Base-by-base conservation (phyloP, 2,329 filamentous ascomycete species). In the Talaromyces sp. region DNA sequence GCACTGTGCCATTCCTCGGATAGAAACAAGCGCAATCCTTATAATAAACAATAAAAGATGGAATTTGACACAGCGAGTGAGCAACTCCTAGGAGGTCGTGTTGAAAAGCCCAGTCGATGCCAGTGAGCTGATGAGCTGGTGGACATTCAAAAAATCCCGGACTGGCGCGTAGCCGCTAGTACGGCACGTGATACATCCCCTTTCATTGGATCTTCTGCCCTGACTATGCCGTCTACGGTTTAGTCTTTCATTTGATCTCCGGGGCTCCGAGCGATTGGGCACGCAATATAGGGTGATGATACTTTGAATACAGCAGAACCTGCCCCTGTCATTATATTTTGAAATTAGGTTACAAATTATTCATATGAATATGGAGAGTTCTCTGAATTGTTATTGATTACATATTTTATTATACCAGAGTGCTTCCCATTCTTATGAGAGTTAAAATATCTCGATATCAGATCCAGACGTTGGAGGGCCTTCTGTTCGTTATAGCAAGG, bases 71-170 rank as follows among this genome's bases (percentile, higher is more conserved):
- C 5, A 15, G 47, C 3, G 29, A 51, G 27, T 53, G 27, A 22
- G 31, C 10, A 38, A 31, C 25, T 19, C 10, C 38, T 31, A 38
- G 36, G 34, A n/a, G 10, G 13, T 36, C 17, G 31, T 53, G 22
- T 47, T 63, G 51, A 54, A 36, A 43, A 11, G 61, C 22, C 53
- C 25, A 34, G 36, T 56, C 29, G 38, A 56, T 47, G 34, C 15
- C 61, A 38, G 7, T 49, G 51, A 36, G 17, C 27, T 58, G 61
- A 22, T 58, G 38, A 47, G 53, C 38, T 54, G 61, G 11, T 58
- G 15, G 45, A 61, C 27, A 58, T 49, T 38, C 61, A 58, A 63
- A 63, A 63, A 63, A 63, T 45, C 61, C 61, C 59, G 31, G 47
- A 25, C 34, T 13, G 36, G 17, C 61, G 61, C 49, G 61, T 56